Evolutionary conservation across 2,329 filamentous ascomycete genomes (phyloP), one percentile per base, ranked within the genome.

Genomic region (Epichloe baconii): DNA sequence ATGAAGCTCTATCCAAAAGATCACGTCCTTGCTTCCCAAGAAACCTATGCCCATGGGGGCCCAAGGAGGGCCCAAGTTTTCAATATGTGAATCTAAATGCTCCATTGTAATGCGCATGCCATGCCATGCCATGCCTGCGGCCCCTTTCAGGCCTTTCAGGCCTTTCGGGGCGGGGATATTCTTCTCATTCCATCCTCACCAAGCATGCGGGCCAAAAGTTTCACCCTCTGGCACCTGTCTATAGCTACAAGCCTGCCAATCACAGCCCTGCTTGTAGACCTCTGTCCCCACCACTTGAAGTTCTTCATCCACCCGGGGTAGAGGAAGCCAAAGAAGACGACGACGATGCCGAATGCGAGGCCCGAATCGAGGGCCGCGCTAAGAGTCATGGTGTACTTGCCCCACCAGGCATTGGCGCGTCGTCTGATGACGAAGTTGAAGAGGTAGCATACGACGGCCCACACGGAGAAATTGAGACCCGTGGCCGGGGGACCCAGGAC

Each of bases 271-370:
- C 66, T 88, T 90, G 64, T 88, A 89, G 5, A 91, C 77, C 62
- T 93, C 86, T 0, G 88, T 94, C 0, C 88, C 88, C 88, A 94
- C 88, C 88, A 94, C 52, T 73, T 80, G 62, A 93, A 89, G 31
- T 75, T 74, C 40, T 79, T 76, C 71, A 84, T 85, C 72, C 76
- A 79, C 0, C 86, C 86, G 0, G 88, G 85, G 62, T 89, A 91
- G n/a, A 93, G 77, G 57, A 94, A 85, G 1, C 82, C 86, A 60
- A 95, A 91, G 64, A 94, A 94, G 26, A 93, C 82, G 4, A 91
- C 78, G 10, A 94, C 82, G 37, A 93, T 83, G 31, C 86, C 86
- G 60, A 90, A 86, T 0, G 88, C 88, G 19, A 94, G 71, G 1
- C 88, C 87, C 1, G 85, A 89, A 63, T 94, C 88, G 51, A 94